phyloP scores from a whole-genome alignment of 176 grass and related monocot genomes.

The Musa acuminata region DNA sequence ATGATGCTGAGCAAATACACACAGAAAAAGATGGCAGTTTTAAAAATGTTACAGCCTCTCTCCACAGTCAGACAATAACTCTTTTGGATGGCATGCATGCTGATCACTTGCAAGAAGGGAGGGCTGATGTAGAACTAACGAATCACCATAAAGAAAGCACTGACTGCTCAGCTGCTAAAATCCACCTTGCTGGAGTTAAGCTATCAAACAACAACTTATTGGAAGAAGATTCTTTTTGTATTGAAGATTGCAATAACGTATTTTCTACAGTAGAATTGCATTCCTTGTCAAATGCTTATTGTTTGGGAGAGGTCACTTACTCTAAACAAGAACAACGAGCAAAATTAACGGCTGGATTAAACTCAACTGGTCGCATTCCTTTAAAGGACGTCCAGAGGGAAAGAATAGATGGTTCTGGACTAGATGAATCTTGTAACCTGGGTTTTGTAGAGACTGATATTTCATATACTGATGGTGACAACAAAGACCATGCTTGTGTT shows the following conservation, averaged over 20 bases:
- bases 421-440: constrained; percentile 17
- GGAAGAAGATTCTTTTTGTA: constrained; percentile 21
- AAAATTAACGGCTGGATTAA: constrained; percentile 13
- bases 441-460: constrained; percentile 1
- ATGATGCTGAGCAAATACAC: constrained; percentile 23
- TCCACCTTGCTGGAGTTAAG: constrained; percentile 26
- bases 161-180: constrained; percentile 25
- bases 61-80: constrained; percentile 17
- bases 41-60: constrained; percentile 25
- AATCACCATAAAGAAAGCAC: constrained; percentile 7
- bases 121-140: constrained; percentile 13
- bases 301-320: neutral
- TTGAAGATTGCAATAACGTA: constrained; percentile 24
- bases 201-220: constrained; percentile 21
- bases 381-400: constrained; percentile 24
- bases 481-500: constrained; percentile 30
- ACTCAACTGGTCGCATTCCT: constrained; percentile 30
- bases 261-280: constrained; percentile 17
- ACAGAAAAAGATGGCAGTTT: constrained; percentile 16
- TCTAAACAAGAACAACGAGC: constrained; percentile 1
- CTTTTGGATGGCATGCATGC: constrained; percentile 25
- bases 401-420: constrained; percentile 22
- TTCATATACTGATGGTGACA: constrained; percentile 13
- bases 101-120: constrained; percentile 27
- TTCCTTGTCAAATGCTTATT: constrained; percentile 6